A percentile compares a stretch with the other conserved stretches of the same genome.
phyloP scores from a whole-genome alignment of 2,329 filamentous ascomycete species.

The Trichophyton verrucosum region DNA sequence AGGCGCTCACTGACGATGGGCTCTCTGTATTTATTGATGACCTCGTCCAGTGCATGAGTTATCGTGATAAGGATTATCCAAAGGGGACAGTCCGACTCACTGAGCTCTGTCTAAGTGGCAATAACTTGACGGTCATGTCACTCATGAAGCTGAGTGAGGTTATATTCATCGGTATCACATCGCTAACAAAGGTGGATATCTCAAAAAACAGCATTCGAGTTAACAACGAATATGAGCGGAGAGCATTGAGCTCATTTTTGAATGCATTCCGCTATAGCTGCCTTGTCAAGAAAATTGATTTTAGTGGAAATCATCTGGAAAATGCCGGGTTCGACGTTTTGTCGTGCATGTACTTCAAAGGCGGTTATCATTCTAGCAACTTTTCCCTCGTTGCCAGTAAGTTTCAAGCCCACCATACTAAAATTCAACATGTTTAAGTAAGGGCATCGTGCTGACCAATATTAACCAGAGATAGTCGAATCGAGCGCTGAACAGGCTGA shows the following conservation, averaged over 20 bases:
- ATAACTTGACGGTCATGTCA: slow-evolving; percentile 32
- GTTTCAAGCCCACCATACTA: background rate
- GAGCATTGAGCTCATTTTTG: slow-evolving; percentile 35
- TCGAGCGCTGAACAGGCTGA: background rate
- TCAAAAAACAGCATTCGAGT: slow-evolving; percentile 36
- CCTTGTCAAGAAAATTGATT: slow-evolving; percentile 33
- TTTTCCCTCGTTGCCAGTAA: background rate
- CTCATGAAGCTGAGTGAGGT: slow-evolving; percentile 32
- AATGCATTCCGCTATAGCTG: slow-evolving; percentile 32
- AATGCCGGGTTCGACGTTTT: slow-evolving; percentile 35
- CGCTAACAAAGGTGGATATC: slow-evolving; percentile 37
- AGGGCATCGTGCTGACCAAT: background rate
- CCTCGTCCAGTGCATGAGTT: slow-evolving; percentile 29
- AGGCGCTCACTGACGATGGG: slow-evolving; percentile 36
- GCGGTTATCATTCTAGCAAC: slow-evolving; percentile 23
- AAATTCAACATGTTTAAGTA: background rate
- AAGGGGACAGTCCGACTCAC: slow-evolving; percentile 29
- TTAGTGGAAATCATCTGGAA: slow-evolving; percentile 35
- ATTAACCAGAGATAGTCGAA: background rate
- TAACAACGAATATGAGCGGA: slow-evolving; percentile 23
- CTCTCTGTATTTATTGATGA: slow-evolving; percentile 32
- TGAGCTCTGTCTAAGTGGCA: slow-evolving; percentile 36
- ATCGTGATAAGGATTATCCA: slow-evolving; percentile 20
- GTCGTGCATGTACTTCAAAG: slow-evolving; percentile 30
- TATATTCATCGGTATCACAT: slow-evolving; percentile 30